phyloP scores from a whole-genome alignment of 1,139 yeast species.

The Candida smagusa region DNA sequence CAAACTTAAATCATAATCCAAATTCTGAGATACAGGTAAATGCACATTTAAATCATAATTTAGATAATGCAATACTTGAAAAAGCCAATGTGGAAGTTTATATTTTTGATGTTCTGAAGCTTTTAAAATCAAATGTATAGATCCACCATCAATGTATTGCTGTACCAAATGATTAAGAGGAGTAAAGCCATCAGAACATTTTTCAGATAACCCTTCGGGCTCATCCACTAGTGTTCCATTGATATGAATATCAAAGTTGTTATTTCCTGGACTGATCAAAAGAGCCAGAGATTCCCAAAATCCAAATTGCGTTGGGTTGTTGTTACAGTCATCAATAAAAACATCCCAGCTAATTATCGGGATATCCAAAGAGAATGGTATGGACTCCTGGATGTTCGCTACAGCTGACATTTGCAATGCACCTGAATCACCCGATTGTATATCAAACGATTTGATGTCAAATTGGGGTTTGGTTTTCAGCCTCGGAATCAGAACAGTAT shows the following conservation, averaged over 20 bases:
- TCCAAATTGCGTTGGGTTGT: slow-evolving; percentile 20
- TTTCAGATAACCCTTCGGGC: slow-evolving; percentile 16
- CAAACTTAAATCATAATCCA: slow-evolving; percentile 1
- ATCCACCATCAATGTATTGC: slow-evolving; percentile 17
- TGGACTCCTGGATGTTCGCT: slow-evolving; percentile 10
- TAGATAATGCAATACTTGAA: slow-evolving; percentile 15
- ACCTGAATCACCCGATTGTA: slow-evolving; percentile 3
- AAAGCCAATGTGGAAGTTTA: slow-evolving; percentile 26
- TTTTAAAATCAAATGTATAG: slow-evolving; percentile 18
- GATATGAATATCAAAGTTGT: slow-evolving; percentile 13
- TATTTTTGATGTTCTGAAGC: slow-evolving; percentile 16
- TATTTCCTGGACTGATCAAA: slow-evolving; percentile 14
- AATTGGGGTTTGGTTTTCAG: slow-evolving; percentile 5
- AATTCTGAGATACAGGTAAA: slow-evolving; percentile 8
- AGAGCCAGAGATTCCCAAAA: slow-evolving; percentile 20
- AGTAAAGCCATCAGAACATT: slow-evolving; percentile 17
- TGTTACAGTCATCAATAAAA: slow-evolving; percentile 23
- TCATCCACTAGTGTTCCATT: slow-evolving; percentile 17
- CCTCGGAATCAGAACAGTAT: slow-evolving; percentile 13
- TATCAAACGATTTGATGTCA: slow-evolving; percentile 3
- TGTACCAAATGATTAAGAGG: slow-evolving; percentile 24
- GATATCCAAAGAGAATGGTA: slow-evolving; percentile 20
- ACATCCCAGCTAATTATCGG: slow-evolving; percentile 26
- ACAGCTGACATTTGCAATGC: slow-evolving; percentile 1
- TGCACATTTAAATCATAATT: slow-evolving; percentile 11